These are phyloP conservation scores for Oryza officinalis DNA, from an alignment of 176 grass and related monocot genomes.

Conservation along the genomic window DNA sequence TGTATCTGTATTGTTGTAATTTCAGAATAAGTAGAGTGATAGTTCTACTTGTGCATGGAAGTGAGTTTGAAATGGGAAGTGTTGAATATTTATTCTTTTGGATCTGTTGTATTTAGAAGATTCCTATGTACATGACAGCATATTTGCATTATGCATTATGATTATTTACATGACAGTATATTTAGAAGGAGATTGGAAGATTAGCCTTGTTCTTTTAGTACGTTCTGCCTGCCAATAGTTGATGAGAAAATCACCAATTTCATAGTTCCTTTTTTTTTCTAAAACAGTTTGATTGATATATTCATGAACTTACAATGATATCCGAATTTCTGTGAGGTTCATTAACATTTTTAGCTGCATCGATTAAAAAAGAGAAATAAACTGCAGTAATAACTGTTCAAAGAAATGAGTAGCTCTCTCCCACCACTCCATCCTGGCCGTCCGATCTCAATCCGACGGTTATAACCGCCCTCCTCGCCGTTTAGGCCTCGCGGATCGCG, in stretches of 20 bases:
- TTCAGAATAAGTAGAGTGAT: not conserved
- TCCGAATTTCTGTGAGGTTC: not conserved
- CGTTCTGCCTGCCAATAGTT: not conserved
- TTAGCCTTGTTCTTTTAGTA: not conserved
- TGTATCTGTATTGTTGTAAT: not conserved
- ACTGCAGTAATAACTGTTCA: not conserved
- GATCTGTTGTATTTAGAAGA: not conserved
- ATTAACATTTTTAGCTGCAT: not conserved
- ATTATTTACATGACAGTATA: too few species aligned
- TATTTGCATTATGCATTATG: not conserved
- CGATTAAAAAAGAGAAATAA: not conserved
- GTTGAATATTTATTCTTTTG: not conserved
- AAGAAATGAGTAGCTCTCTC: not conserved
- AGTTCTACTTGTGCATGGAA: not conserved
- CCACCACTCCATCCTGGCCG: not conserved
- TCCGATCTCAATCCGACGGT: slow-evolving; percentile 22
- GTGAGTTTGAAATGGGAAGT: not conserved
- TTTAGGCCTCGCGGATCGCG: slow-evolving; percentile 1
- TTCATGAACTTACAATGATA: not conserved
- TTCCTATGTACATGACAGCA: not conserved
- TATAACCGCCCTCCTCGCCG: not conserved
- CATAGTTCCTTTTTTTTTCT: too few species aligned
- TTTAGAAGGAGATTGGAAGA: too few species aligned
- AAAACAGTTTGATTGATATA: not conserved
- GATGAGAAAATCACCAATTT: not conserved